Base-by-base conservation (phyloP, 2,329 filamentous ascomycete species). In the Fusarium beomiforme region DNA sequence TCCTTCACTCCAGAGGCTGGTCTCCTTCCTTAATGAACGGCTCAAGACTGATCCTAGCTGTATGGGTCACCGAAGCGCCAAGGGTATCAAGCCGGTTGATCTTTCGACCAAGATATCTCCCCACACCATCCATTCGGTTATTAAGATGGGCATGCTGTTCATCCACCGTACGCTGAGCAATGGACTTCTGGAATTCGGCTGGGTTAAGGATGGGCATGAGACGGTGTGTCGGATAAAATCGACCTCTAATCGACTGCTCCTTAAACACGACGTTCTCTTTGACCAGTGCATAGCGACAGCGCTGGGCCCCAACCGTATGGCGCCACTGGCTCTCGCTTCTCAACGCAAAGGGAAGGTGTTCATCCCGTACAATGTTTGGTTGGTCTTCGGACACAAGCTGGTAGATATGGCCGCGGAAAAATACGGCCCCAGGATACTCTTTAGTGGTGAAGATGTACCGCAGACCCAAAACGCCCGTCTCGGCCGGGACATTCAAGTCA, bases 141-240 rank as follows among this genome's bases (percentile, higher is more conserved):
- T 90, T 90, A 21, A 90, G 81, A 54, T 85, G 85, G 7, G 82
- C 79, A 61, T 84, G 81, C 47, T 84, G 83, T 34, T 85, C 83
- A 34, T 82, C 80, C 31, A 87, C 77, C 37, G 80, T 75, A 42
- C 82, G 82, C 39, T 79, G 77, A 26, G 77, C 73, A 36, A 84
- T 68, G 19, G 81, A 79, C 8, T 77, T 76, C 42, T 83, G 77
- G 63, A 83, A 83, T 8, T 76, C 78, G 3, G 73, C 75, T 13
- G 80, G 79, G 42, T 86, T 81, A 57, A 89, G 79, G 59, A 88
- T 83, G 19, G 83, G 82, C 78, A 88, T 85, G 37, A 90, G 80
- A 63, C 83, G 81, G 62, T 84, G 79, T n/a, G 85, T 86, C 19
- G 87, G 85, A 78, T 90, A 89, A 79, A 89, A 89, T n/a, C 88